These are phyloP conservation scores for Wolfiporia cocos DNA, from an alignment of 1,284 basidiomycete species.

Conservation along the genomic window DNA sequence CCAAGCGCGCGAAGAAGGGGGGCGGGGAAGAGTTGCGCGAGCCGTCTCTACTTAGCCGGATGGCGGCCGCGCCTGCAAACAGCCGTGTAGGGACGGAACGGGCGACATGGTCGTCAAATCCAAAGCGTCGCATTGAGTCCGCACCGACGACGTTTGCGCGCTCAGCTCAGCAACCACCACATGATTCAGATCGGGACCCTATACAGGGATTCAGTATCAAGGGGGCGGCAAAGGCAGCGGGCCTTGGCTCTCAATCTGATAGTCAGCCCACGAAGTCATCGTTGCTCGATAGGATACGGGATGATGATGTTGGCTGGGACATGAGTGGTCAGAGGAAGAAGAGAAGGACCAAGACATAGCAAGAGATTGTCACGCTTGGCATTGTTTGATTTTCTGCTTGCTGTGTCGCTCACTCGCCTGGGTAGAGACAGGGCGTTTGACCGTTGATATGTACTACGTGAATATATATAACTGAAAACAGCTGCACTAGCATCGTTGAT, in stretches of 20 bases:
- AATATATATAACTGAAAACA: no score
- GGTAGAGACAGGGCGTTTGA: no score
- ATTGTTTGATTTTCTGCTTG: no score
- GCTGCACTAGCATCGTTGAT: no score
- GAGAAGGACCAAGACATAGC: slow-evolving; percentile 14
- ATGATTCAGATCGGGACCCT: slow-evolving; percentile 27
- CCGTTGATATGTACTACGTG: no score
- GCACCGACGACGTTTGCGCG: slow-evolving; percentile 4
- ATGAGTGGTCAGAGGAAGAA: slow-evolving; percentile 11
- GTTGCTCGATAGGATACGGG: slow-evolving; percentile 39
- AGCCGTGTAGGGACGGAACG: slow-evolving; percentile 1
- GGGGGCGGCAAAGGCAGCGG: slow-evolving; percentile 40
- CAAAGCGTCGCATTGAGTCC: slow-evolving; percentile 18
- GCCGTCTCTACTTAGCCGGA: slow-evolving; percentile 39
- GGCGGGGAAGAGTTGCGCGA: slow-evolving; percentile 13
- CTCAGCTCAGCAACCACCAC: slow-evolving; percentile 10
- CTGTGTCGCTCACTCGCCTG: no score
- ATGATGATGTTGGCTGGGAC: slow-evolving; percentile 8
- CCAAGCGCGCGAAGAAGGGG: slow-evolving; percentile 29
- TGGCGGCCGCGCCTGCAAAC: slow-evolving; percentile 19
- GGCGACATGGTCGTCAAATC: slow-evolving; percentile 7
- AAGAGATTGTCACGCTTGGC: no score
- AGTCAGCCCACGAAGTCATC: slow-evolving; percentile 15
- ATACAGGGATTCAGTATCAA: slow-evolving; percentile 44
- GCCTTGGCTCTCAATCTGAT: slow-evolving; percentile 5